Base-by-base conservation (phyloP, 1,284 basidiomycete genomes). In the Apiotrichum porosum region DNA sequence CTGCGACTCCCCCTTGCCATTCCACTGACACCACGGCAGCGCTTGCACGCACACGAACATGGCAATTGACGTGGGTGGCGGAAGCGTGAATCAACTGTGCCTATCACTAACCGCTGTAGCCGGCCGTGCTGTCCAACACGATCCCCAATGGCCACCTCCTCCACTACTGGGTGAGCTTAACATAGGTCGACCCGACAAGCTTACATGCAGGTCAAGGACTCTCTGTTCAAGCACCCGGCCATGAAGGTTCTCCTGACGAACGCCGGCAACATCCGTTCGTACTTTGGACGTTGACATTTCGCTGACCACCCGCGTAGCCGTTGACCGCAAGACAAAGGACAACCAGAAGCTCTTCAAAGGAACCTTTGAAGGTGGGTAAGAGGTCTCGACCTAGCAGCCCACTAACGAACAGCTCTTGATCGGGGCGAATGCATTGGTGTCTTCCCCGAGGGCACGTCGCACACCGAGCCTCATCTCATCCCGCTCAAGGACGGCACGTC, bases 401-500 rank as follows among this genome's bases (percentile, higher is more conserved):
- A 10, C 47, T 53, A 17, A 41, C 38, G 12, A 1, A 2, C 54
- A 58, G 86, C 86, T 2, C 79, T 97, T 39, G 79, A 83, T 12
- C 76, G 77, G 15, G 87, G 85, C 19, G 81, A 85, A 52, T 85
- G 83, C 18, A 88, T 97, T 44, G 93, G 89, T 6, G 78, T 97
- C 34, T 97, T 97, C 68, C 94, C 94, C 1, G 93, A 97, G 71
- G 93, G 92, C 17, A 73, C 75, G 17, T 69, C 76, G 36, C 73
- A 79, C 54, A 95, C 92, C 1, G 88, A 93, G 64, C 90, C 92
- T 4, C 81, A 83, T 49, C 86, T 97, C 63, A 86, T 93, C 79
- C 85, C 89, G 53, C 81, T 97, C 63, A 97, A 97, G 70, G 90
- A 97, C 61, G 93, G 93, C 21, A 87, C 88, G n/a, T 83, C 89